These are phyloP conservation scores for Mycena indigotica DNA, from an alignment of 768 basidiomycete species.

Conservation along the genomic window DNA sequence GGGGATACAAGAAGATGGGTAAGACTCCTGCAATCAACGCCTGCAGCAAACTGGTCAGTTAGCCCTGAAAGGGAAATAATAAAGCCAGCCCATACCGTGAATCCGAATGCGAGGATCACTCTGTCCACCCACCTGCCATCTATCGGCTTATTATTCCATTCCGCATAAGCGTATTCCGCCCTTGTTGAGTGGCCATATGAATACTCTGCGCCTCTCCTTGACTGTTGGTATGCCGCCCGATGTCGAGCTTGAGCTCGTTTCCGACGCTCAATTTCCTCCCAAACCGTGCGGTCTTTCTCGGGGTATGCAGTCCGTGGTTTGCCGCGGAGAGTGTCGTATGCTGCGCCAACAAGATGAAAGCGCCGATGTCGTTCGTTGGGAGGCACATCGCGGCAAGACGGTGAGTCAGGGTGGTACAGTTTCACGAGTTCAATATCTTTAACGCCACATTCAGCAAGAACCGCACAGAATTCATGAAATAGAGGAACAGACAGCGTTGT, in stretches of 20 bases:
- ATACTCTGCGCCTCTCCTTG: background rate
- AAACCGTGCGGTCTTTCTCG: slow-evolving; percentile 5
- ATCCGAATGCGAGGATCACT: slow-evolving; percentile 18
- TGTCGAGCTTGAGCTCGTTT: slow-evolving; percentile 14
- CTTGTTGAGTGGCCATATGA: slow-evolving; percentile 9
- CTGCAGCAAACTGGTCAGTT: background rate
- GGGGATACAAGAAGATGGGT: slow-evolving; percentile 9
- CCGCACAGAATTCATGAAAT: no score
- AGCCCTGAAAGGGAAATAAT: background rate
- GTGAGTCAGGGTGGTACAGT: slow-evolving; percentile 53
- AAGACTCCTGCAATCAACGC: slow-evolving; percentile 10
- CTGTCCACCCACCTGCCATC: slow-evolving; percentile 11
- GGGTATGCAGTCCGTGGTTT: slow-evolving; percentile 6
- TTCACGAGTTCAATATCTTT: slow-evolving; percentile 59
- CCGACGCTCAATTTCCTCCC: slow-evolving; percentile 18
- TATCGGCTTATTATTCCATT: background rate
- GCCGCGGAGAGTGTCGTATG: slow-evolving; percentile 45
- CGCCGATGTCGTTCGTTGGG: slow-evolving; percentile 38
- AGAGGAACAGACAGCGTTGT: slow-evolving; percentile 27
- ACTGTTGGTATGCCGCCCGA: background rate
- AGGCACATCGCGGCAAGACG: slow-evolving; percentile 20
- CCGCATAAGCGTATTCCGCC: slow-evolving; percentile 15
- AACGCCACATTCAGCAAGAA: no score
- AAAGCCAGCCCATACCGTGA: background rate
- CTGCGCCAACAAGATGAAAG: slow-evolving; percentile 47